Evolutionary conservation across 1,139 yeast genomes (phyloP).

Genomic region (Debaryomyces sp.): DNA sequence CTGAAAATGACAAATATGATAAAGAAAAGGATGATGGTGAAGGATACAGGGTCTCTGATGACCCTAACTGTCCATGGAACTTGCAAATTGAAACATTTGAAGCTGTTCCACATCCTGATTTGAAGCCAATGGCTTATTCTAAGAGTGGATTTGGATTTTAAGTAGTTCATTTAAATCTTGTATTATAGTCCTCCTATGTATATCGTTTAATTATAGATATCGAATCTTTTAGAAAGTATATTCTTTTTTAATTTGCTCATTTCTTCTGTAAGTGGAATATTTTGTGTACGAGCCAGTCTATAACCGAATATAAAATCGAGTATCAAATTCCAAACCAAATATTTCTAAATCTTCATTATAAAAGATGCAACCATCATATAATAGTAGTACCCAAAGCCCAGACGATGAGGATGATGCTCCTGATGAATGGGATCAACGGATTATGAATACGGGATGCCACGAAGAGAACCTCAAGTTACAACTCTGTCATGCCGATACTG

Average conservation of each 20-base stretch:
- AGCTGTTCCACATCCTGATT: constrained; percentile 88
- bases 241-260: neutral
- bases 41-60: constrained; percentile 54
- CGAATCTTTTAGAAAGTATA: neutral
- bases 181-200: constrained; percentile 5
- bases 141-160: constrained; percentile 56
- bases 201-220: neutral
- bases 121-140: constrained; percentile 97
- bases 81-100: constrained; percentile 61
- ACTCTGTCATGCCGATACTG: constrained; percentile 77
- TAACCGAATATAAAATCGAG: neutral
- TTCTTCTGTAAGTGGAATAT: neutral
- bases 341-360: neutral
- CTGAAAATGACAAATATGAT: constrained; percentile 38
- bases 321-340: neutral
- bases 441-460: constrained; percentile 73
- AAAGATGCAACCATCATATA: constrained; percentile 2
- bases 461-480: constrained; percentile 68
- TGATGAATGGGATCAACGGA: constrained; percentile 76
- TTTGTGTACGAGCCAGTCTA: neutral
- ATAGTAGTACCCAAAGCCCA: neutral
- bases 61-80: constrained; percentile 48
- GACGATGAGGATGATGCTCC: constrained; percentile 58
- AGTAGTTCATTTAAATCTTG: constrained; percentile 2
- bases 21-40: constrained; percentile 43